Conservation (phyloP, 2,329 filamentous ascomycete genomes). For the Ascochyta lentis region DNA sequence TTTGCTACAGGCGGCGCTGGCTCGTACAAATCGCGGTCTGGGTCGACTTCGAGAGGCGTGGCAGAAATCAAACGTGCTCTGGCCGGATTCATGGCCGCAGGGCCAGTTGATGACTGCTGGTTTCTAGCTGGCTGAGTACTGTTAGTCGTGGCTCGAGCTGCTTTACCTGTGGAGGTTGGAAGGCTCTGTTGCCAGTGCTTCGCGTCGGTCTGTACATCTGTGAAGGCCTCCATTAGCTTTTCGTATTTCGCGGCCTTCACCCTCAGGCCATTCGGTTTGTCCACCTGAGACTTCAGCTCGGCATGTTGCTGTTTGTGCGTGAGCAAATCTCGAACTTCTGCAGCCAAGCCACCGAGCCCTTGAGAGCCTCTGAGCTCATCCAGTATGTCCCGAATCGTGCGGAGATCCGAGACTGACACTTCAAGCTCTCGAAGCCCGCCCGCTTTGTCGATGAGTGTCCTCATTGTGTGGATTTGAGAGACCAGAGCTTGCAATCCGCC, state of each 20-base stretch:
- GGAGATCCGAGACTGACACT: constrained; percentile 17
- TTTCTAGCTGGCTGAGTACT: neutral
- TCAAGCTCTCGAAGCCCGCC: constrained; percentile 21
- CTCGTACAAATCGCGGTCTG: constrained; percentile 25
- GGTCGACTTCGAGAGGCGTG: constrained; percentile 15
- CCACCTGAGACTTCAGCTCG: constrained; percentile 1
- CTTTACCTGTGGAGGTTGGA: neutral
- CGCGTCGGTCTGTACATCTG: neutral
- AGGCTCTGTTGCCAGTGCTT: neutral
- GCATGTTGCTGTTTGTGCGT: constrained; percentile 9
- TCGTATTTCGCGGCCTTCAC: constrained; percentile 23
- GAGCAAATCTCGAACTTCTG: constrained; percentile 12
- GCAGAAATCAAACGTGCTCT: constrained; percentile 21
- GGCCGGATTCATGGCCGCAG: constrained; percentile 19
- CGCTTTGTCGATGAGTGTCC: constrained; percentile 16
- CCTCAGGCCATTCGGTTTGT: constrained; percentile 1
- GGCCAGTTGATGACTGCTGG: neutral
- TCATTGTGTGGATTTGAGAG: constrained; percentile 9
- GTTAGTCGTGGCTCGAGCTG: neutral
- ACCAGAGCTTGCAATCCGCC: constrained; percentile 23
- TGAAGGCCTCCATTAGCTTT: constrained; percentile 17
- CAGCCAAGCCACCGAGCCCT: constrained; percentile 16
- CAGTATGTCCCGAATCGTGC: constrained; percentile 15
- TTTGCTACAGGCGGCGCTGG: constrained; percentile 6
- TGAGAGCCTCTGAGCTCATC: constrained; percentile 15